phyloP scores from a whole-genome alignment of 2,329 filamentous ascomycete genomes.

The Aureobasidium melanogenum region DNA sequence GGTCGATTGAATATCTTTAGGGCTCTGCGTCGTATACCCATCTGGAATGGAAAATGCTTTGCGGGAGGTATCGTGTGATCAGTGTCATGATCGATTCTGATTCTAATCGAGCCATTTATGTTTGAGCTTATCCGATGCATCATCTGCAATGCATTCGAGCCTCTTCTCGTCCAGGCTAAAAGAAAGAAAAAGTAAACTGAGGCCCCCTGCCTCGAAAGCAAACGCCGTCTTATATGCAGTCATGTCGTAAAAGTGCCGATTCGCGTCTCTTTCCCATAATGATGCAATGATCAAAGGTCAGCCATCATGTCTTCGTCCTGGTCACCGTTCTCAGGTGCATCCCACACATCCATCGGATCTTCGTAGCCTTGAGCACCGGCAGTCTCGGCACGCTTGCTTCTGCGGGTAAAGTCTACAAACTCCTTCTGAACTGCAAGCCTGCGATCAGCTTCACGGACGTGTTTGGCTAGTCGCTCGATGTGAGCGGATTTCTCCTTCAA shows the following conservation, averaged over 20 bases:
- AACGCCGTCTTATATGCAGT: slow-evolving; percentile 7
- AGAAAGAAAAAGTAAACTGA: background rate
- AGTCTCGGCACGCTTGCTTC: slow-evolving; percentile 30
- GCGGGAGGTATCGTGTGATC: too few species aligned
- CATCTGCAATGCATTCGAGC: background rate
- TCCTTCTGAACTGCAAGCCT: slow-evolving; percentile 50
- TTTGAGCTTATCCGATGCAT: background rate
- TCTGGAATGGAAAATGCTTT: too few species aligned
- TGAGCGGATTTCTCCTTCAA: slow-evolving; percentile 42
- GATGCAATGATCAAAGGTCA: slow-evolving; percentile 3
- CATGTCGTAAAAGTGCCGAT: background rate
- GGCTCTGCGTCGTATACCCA: too few species aligned
- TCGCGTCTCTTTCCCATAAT: background rate
- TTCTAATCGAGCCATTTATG: background rate
- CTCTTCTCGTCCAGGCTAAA: background rate
- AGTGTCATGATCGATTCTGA: background rate
- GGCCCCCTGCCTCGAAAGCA: background rate
- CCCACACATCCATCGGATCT: slow-evolving; percentile 28
- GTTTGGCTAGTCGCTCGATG: slow-evolving; percentile 42
- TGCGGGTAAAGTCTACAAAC: slow-evolving; percentile 45
- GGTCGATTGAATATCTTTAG: too few species aligned
- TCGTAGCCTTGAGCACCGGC: slow-evolving; percentile 24
- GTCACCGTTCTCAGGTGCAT: slow-evolving; percentile 16
- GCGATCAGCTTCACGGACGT: slow-evolving; percentile 46
- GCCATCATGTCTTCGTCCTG: slow-evolving; percentile 25